A percentile compares a stretch with the other conserved stretches of the same genome.
phyloP scores from a whole-genome alignment of 2,329 filamentous ascomycete species.

The Aspergillus ibericus region DNA sequence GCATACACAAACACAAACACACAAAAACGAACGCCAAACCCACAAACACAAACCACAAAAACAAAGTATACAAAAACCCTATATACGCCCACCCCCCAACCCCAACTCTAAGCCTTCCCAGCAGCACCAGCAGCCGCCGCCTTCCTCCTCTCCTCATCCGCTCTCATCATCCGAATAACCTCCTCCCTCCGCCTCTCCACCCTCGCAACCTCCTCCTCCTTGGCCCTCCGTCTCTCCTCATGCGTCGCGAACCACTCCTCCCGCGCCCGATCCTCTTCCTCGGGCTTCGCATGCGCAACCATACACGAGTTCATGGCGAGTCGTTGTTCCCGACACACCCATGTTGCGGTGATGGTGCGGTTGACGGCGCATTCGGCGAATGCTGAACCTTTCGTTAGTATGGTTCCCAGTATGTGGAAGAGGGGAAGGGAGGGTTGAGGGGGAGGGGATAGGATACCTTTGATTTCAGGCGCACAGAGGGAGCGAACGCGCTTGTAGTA shows the following conservation, averaged over 20 bases:
- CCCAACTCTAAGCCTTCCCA: background rate
- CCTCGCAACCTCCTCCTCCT: constrained; percentile 59
- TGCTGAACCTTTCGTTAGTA: constrained; percentile 52
- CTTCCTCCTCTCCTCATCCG: constrained; percentile 33
- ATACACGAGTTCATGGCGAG: constrained; percentile 93
- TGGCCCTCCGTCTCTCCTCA: constrained; percentile 66
- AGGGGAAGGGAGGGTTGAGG: background rate
- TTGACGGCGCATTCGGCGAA: constrained; percentile 88
- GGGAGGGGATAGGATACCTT: constrained; percentile 53
- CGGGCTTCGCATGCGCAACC: constrained; percentile 78
- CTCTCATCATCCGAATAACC: constrained; percentile 44
- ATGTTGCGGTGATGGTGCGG: constrained; percentile 84
- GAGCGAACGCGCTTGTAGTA: constrained; percentile 77
- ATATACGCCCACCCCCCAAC: background rate
- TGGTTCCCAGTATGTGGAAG: background rate
- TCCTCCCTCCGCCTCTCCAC: constrained; percentile 43
- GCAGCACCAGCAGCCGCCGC: background rate
- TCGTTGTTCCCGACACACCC: constrained; percentile 77
- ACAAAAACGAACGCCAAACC: background rate
- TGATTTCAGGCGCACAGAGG: constrained; percentile 75
- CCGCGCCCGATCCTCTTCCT: constrained; percentile 81
- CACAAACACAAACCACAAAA: background rate
- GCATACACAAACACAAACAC: background rate
- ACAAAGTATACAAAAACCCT: background rate
- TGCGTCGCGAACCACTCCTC: constrained; percentile 89